Conservation (phyloP, 257 asterid genomes). For the Nyctanthes arbortristis region DNA sequence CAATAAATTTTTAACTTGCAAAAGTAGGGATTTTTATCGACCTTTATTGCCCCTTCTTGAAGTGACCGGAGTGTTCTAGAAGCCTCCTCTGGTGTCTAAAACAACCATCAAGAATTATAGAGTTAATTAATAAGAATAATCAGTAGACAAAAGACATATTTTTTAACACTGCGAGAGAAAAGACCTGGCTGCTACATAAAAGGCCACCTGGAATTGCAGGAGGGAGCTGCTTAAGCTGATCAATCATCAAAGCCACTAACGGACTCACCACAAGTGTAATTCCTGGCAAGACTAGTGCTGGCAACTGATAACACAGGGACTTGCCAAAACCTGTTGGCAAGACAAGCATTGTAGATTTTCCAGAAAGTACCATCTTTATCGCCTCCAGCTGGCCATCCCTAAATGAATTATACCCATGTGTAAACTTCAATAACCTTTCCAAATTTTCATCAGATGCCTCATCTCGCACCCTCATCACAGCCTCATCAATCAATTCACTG, state of each 20-base stretch:
- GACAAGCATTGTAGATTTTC: slow-evolving; percentile 79
- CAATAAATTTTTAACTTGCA: not conserved
- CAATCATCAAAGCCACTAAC: slow-evolving; percentile 91
- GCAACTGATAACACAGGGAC: slow-evolving; percentile 86
- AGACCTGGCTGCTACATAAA: slow-evolving; percentile 86
- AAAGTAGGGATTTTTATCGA: slow-evolving; percentile 18
- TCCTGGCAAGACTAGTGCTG: slow-evolving; percentile 79
- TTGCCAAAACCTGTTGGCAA: slow-evolving; percentile 97
- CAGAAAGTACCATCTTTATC: slow-evolving; percentile 75
- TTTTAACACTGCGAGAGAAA: slow-evolving; percentile 16
- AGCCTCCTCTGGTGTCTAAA: slow-evolving; percentile 74
- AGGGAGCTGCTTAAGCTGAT: slow-evolving; percentile 89
- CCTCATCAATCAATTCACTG: slow-evolving; percentile 50
- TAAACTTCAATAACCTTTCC: slow-evolving; percentile 64
- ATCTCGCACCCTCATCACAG: slow-evolving; percentile 63
- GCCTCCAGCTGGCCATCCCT: slow-evolving; percentile 92
- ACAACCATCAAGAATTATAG: slow-evolving; percentile 26
- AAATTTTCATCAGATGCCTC: slow-evolving; percentile 78
- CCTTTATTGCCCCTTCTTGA: slow-evolving; percentile 84
- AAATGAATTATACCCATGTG: slow-evolving; percentile 79
- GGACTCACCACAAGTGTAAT: slow-evolving; percentile 89
- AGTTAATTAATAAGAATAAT: slow-evolving; percentile 28
- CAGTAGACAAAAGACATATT: slow-evolving; percentile 1
- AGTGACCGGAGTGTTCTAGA: slow-evolving; percentile 65
- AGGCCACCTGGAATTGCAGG: slow-evolving; percentile 78